Evolutionary conservation across 805 yeast genomes (phyloP), one percentile per base, ranked within the genome.

Genomic region (Tetrapisispora namnaoensis): DNA sequence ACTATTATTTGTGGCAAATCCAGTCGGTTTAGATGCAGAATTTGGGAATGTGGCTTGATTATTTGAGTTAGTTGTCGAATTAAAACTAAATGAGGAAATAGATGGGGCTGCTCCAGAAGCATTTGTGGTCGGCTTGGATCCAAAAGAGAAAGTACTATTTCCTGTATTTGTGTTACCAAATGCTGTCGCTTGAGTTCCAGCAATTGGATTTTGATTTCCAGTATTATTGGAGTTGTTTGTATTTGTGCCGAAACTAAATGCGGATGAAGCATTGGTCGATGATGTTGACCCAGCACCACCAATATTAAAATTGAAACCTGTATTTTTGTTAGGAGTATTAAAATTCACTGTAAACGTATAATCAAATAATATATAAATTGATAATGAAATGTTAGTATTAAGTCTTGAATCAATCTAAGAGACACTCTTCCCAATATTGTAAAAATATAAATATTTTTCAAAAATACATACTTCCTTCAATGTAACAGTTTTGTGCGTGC

Each of bases 261-360:
- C 49, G n/a, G 56, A 45, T 21, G 53, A 51, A 39, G 54, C 48
- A 10, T 16, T 28, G 14, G 16, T 14, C 5, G 37, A 46, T 22
- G 50, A 14, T 18, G 24, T 24, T 8, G 47, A 44, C 34, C 44
- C 27, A 16, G 41, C 45, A 6, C 38, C 45, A 36, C 20, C 27
- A 17, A 8, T 16, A n/a, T 32, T 32, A 18, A 40, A 37, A 16
- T 24, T 27, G 39, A 48, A 48, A 24, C 43, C 37, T 28, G 42
- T 20, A 10, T 16, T n/a, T 41, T 44, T 45, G 28, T 71, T 72
- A 8, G 57, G 60, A 30, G 59, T 59, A 49, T 54, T 56, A 40
- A 58, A 53, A 48, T 54, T 58, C 60, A 58, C 62, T 57, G 44
- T 13, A 28, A 28, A 10, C 21, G 9, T 4, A 42, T 24, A 22